Evolutionary conservation across 106 monocot species (phyloP), one percentile per base, ranked within the genome.

Genomic region (Allium fistulosum): DNA sequence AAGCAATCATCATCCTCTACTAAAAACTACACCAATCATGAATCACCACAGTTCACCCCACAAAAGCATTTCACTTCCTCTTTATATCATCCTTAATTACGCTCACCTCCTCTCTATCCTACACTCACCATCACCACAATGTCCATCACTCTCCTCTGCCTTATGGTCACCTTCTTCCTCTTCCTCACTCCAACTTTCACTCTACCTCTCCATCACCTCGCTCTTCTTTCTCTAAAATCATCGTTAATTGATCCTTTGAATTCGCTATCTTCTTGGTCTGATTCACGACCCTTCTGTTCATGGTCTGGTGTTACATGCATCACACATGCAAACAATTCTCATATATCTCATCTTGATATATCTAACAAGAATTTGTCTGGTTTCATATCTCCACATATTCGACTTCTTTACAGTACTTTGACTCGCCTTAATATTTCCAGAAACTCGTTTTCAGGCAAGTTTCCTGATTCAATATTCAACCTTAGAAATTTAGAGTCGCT

Each of bases 351-450:
- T 60, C 60, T 96, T 62, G 86, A 96, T 82, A 80, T 96, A 57
- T 91, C 95, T 16, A 11, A 59, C 37, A 66, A 62, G 47, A 91
- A 91, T 74, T 82, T 96, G 9, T 91, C 95, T 55, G 90, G 90
- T 16, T n/a, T 71, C 52, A 69, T 87, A 48, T 28, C 85, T 28
- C 70, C 85, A 26, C 81, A 82, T 8, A 61, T 91, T 51, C 83
- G 74, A 2, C 71, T 82, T 6, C 83, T 95, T 15, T 67, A 58
- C 45, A 26, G 62, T 50, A 65, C 75, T 50, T 83, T 95, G 1
- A 26, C 48, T 11, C 81, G 63, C 73, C 88, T 95, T 67, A 95
- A 95, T 73, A 71, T 95, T 71, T 86, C 88, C 83, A 26, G 77
- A 18, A 95, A 91, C 83, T 76, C 79, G 69, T 87, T 95, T 79